Conservation (phyloP, 345 rosid genomes). For the Brassica carinata region DNA sequence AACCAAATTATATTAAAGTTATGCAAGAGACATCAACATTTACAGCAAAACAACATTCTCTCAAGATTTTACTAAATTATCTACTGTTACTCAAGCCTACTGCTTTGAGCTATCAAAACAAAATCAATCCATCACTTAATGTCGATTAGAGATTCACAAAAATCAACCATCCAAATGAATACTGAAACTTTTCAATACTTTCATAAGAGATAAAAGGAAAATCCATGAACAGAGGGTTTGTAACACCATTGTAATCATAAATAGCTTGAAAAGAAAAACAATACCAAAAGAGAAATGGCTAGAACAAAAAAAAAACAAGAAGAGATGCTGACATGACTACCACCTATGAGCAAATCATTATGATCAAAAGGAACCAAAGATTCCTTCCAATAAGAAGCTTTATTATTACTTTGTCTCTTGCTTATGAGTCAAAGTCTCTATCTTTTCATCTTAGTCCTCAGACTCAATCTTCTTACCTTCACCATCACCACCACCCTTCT, state of each 20-base stretch:
- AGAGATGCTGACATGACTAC: constrained; percentile 27
- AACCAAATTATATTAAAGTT: too few relatives aligned
- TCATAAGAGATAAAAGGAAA: background rate
- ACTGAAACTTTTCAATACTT: background rate
- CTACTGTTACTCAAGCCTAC: constrained; percentile 4
- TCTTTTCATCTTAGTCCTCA: constrained; percentile 27
- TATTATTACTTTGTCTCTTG: too few relatives aligned
- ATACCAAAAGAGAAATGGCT: background rate
- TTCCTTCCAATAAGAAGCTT: background rate
- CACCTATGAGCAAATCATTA: constrained; percentile 28
- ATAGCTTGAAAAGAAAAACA: constrained; percentile 16
- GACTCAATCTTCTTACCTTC: constrained; percentile 68
- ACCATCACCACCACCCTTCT: constrained; percentile 51
- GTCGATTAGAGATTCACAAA: background rate
- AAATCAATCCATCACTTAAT: background rate
- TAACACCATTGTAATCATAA: constrained; percentile 30
- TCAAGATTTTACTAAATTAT: background rate
- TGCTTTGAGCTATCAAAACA: background rate
- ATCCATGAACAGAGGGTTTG: constrained; percentile 19
- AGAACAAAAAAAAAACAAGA: background rate
- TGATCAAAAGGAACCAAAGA: constrained; percentile 21
- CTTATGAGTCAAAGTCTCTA: background rate
- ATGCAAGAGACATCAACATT: background rate
- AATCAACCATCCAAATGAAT: background rate
- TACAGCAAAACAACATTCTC: background rate